phyloP scores from a whole-genome alignment of 495 filamentous ascomycete genomes.

The Tuber brumale region DNA sequence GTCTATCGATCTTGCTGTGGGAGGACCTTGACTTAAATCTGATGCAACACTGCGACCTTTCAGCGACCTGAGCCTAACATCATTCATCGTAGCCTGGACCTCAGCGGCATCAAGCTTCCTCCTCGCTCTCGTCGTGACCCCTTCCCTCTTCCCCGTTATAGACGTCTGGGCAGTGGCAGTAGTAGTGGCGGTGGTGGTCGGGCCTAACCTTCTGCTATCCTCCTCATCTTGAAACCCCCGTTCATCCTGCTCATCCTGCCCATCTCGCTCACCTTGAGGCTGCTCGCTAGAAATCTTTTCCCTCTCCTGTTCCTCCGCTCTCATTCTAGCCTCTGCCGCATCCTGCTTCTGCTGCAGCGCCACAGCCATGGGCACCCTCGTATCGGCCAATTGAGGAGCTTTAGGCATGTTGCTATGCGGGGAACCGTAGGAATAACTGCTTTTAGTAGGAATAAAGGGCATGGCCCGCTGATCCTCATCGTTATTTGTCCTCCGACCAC shows the following conservation, averaged over 20 bases:
- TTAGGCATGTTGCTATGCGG: conserved; percentile 43
- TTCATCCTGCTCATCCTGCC: conserved; percentile 17
- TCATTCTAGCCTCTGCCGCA: conserved; percentile 34
- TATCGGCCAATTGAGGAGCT: conserved; percentile 37
- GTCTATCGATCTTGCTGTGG: conserved; percentile 14
- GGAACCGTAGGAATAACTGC: conserved; percentile 47
- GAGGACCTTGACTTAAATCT: conserved; percentile 17
- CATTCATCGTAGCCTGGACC: not conserved
- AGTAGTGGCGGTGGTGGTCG: conserved; percentile 6
- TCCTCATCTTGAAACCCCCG: conserved; percentile 4
- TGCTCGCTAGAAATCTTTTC: conserved; percentile 21
- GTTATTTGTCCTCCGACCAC: conserved; percentile 11
- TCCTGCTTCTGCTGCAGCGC: conserved; percentile 36
- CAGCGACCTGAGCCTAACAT: conserved; percentile 7
- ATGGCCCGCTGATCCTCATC: conserved; percentile 25
- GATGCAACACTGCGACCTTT: conserved; percentile 21
- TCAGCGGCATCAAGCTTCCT: conserved; percentile 9
- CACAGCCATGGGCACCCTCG: conserved; percentile 36
- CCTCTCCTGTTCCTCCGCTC: conserved; percentile 31
- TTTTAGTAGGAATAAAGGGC: conserved; percentile 36
- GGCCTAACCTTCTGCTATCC: conserved; percentile 32
- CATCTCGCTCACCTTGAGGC: conserved; percentile 3
- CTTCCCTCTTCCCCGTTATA: not conserved
- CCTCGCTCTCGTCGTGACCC: conserved; percentile 8
- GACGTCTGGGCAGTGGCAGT: not conserved